Percentiles rank a stretch among this genome's conserved stretches.
Evolutionary conservation across 2,329 filamentous ascomycete genomes (phyloP).

Genomic region (Penicillium sp.): DNA sequence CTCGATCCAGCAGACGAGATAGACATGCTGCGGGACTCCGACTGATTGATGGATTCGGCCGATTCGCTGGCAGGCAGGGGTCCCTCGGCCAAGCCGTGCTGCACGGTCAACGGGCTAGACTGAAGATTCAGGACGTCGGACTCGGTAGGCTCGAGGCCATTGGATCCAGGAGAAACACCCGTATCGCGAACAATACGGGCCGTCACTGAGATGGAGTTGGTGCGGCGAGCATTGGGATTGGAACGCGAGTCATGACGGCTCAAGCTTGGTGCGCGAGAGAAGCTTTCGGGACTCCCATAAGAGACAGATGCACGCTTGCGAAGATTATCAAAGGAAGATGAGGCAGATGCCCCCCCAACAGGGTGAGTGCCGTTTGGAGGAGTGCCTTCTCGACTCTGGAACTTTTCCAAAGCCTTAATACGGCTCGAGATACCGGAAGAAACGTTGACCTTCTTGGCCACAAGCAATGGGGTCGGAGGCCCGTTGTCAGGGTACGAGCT

Average conservation of each 20-base stretch:
- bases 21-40: constrained; percentile 39
- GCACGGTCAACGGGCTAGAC: constrained; percentile 60
- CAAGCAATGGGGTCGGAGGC: constrained; percentile 47
- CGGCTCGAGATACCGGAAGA: constrained; percentile 90
- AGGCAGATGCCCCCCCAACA: constrained; percentile 55
- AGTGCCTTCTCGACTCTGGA: constrained; percentile 53
- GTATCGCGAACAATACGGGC: constrained; percentile 73
- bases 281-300: constrained; percentile 25
- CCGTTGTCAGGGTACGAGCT: constrained; percentile 33
- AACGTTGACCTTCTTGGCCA: constrained; percentile 74
- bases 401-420: constrained; percentile 87
- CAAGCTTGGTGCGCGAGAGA: constrained; percentile 33
- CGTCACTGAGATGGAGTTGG: constrained; percentile 82
- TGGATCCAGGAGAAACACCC: constrained; percentile 43
- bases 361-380: constrained; percentile 27
- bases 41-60: constrained; percentile 21
- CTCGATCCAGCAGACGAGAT: constrained; percentile 41
- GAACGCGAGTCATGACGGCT: constrained; percentile 30
- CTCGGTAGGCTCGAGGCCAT: constrained; percentile 28
- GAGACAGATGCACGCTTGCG: constrained; percentile 44
- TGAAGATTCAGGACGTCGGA: constrained; percentile 46
- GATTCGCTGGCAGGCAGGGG: constrained; percentile 16
- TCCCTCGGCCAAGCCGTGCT: constrained; percentile 57
- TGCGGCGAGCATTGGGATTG: constrained; percentile 24
- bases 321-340: constrained; percentile 56